phyloP scores from a whole-genome alignment of 176 grass and related monocot genomes.

The Juncus effusus region DNA sequence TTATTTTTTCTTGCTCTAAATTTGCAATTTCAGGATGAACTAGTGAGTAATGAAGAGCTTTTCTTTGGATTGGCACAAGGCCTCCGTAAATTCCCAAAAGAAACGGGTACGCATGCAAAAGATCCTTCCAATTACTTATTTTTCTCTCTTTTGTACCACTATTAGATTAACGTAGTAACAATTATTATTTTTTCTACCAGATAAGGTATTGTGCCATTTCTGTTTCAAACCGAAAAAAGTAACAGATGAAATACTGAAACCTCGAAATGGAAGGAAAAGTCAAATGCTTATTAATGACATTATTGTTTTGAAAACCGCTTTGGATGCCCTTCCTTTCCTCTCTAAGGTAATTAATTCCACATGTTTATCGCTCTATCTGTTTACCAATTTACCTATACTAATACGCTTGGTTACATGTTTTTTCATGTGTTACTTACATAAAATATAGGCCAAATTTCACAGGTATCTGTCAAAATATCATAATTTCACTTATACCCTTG shows the following conservation, averaged over 20 bases:
- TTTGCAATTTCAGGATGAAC: slow-evolving; percentile 63
- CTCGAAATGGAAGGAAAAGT: slow-evolving; percentile 74
- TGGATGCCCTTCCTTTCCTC: slow-evolving; percentile 87
- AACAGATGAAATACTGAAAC: slow-evolving; percentile 52
- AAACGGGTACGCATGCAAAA: slow-evolving; percentile 59
- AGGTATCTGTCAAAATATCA: slow-evolving; percentile 12
- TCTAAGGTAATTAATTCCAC: slow-evolving; percentile 46
- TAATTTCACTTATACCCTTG: not conserved
- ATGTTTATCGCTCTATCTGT: no score
- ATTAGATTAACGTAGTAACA: not conserved
- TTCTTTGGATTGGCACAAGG: slow-evolving; percentile 92
- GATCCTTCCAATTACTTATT: slow-evolving; percentile 11
- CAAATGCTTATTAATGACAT: slow-evolving; percentile 86
- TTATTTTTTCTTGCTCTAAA: no score
- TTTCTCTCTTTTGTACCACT: not conserved
- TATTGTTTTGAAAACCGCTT: slow-evolving; percentile 92
- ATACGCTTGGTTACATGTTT: no score
- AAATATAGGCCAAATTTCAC: no score
- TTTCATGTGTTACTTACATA: no score
- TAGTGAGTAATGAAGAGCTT: slow-evolving; percentile 87
- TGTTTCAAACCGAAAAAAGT: slow-evolving; percentile 88
- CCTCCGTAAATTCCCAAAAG: slow-evolving; percentile 99
- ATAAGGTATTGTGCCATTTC: slow-evolving; percentile 96
- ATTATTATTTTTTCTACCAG: slow-evolving; percentile 18
- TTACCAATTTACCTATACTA: no score